A percentile compares a stretch with the other conserved stretches of the same genome.
Conservation (phyloP, 805 yeast genomes). For the Hyphopichia homilentoma region DNA sequence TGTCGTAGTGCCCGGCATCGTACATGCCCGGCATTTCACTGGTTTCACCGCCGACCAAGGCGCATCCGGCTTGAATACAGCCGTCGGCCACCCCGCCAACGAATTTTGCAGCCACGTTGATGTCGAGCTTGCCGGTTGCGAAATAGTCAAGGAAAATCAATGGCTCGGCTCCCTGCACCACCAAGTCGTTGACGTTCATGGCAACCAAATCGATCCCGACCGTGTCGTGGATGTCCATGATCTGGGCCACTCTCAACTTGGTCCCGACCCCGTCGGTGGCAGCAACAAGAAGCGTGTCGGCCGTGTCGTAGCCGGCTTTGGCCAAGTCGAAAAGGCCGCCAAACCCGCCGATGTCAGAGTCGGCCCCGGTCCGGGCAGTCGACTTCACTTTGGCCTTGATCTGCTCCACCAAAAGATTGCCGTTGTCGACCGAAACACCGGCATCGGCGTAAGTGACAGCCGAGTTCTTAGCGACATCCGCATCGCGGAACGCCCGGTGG, state of each 20-base stretch:
- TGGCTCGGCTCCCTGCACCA: conserved; percentile 99
- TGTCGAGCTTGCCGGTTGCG: conserved; percentile 90
- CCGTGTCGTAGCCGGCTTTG: conserved; percentile 81
- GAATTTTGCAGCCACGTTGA: conserved; percentile 78
- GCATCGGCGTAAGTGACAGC: conserved; percentile 88
- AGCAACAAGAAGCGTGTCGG: conserved; percentile 81
- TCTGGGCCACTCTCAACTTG: conserved; percentile 91
- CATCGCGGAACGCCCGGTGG: conserved; percentile 83
- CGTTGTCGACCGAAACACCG: conserved; percentile 97
- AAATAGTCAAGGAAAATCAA: conserved; percentile 91
- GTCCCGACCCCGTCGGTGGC: conserved; percentile 99
- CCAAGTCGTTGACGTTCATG: conserved; percentile 96
- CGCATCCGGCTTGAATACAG: conserved; percentile 92
- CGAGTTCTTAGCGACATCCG: conserved; percentile 18
- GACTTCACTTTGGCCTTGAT: conserved; percentile 89
- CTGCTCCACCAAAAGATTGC: conserved; percentile 83
- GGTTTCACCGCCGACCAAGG: conserved; percentile 98
- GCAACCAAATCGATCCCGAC: conserved; percentile 99
- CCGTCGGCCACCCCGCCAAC: conserved; percentile 97
- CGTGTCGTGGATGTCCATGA: conserved; percentile 84
- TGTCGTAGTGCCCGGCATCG: conserved; percentile 91
- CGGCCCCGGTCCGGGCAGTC: conserved; percentile 94
- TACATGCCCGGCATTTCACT: conserved; percentile 99
- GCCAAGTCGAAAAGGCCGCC: conserved; percentile 94
- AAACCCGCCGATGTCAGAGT: conserved; percentile 97